Base-by-base conservation (phyloP, 352 stramenopile species). In the Globisporangium recalcitrans region DNA sequence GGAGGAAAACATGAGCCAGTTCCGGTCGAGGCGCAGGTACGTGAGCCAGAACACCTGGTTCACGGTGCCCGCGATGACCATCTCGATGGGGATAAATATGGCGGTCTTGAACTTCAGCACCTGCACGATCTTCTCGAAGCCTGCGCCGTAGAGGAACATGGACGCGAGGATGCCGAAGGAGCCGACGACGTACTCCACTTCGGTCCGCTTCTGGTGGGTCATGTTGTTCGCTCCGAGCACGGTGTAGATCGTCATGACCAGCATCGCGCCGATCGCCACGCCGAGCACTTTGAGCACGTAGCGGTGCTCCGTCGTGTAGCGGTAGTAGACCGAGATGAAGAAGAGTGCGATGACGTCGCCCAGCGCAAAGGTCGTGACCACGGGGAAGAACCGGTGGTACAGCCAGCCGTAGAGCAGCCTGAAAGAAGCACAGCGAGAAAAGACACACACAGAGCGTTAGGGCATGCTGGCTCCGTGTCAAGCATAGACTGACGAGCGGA, bases 311-410 rank as follows among this genome's bases (percentile, higher is more conserved):
- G 71, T 60, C 1, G 71, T 69, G 70, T 76, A 82, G 13, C 62
- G 60, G 62, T 82, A 86, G 65, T 85, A 87, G 29, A 85, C 48
- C 8, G 69, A 32, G 34, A 88, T 76, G 69, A 82, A 88, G 22
- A 65, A 27, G 40, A 82, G 22, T 14, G 71, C 65, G 1, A 78
- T 51, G 14, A 80, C 55, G 62, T 76, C 67, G 22, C 77, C 79
- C 14, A 82, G 60, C n/a, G 62, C 65, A 38, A 77, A 88, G 0
- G 75, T 85, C 21, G 71, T 67, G 32, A 85, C 71, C 11, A 88
- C 63, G 4, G 79, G 77, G 38, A 65, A 65, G 27, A 49, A 56
- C 11, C 36, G 22, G 40, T 56, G 52, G 21, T 51, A 32, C 4
- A 60, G 38, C 13, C 29, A 13, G 42, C 62, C 62, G 29, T 64